Conservation (phyloP, 768 basidiomycete species). For the Boletus coccyginus region DNA sequence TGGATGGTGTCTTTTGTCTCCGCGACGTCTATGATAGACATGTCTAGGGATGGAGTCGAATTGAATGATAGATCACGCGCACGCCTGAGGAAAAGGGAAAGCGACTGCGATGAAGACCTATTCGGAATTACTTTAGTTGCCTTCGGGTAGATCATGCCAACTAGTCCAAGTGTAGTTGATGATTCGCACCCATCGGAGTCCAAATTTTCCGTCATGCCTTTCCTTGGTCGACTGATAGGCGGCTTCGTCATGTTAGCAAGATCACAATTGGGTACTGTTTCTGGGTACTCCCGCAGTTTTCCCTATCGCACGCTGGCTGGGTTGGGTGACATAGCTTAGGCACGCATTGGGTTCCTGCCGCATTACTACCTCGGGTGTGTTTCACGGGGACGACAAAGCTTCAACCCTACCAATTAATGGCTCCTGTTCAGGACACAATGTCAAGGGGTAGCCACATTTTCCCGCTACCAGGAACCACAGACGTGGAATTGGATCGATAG, state of each 20-base stretch:
- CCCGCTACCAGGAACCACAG: neutral
- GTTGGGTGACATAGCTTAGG: no score
- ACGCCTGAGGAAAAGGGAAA: neutral
- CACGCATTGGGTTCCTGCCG: no score
- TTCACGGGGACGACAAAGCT: neutral
- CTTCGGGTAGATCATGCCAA: constrained; percentile 5
- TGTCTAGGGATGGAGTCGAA: constrained; percentile 6
- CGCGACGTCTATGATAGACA: constrained; percentile 34
- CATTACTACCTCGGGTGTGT: no score
- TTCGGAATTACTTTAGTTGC: neutral
- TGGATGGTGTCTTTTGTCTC: constrained; percentile 54
- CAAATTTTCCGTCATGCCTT: no score
- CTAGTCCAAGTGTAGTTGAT: no score
- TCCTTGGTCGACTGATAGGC: no score
- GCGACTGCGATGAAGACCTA: constrained; percentile 13
- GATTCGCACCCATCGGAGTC: neutral
- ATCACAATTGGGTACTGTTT: no score
- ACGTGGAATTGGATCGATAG: neutral
- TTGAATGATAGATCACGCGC: neutral
- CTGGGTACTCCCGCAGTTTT: no score
- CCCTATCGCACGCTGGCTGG: no score
- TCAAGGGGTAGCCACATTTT: neutral
- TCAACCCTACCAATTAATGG: neutral
- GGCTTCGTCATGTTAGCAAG: no score
- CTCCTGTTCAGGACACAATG: neutral